phyloP scores from a whole-genome alignment of 2,329 filamentous ascomycete species.

The Aspergillus uvarum region DNA sequence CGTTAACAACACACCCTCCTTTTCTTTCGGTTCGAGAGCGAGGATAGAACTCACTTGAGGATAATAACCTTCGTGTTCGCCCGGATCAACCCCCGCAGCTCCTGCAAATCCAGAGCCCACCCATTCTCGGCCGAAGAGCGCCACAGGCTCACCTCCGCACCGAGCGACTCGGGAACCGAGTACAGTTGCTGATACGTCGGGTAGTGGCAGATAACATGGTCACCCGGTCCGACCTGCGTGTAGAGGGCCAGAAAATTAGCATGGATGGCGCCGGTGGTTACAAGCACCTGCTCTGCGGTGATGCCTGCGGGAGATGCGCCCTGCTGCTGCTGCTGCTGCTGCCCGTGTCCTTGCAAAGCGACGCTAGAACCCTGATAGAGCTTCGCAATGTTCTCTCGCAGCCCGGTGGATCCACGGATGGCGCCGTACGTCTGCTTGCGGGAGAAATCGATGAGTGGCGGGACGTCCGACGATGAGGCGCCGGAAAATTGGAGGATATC shows the following conservation, averaged over 20 bases:
- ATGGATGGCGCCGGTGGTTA: constrained; percentile 76
- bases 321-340: constrained; percentile 38
- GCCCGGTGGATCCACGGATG: constrained; percentile 23
- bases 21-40: neutral
- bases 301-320: constrained; percentile 42
- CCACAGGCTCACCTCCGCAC: constrained; percentile 77
- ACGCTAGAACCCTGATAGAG: constrained; percentile 29
- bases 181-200: constrained; percentile 88
- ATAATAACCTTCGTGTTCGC: constrained; percentile 58
- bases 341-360: no score
- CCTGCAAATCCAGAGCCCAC: constrained; percentile 66
- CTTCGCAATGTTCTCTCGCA: constrained; percentile 32
- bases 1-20: neutral
- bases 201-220: constrained; percentile 84
- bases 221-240: constrained; percentile 66
- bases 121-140: constrained; percentile 62
- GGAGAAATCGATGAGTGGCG: constrained; percentile 23
- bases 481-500: constrained; percentile 62
- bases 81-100: constrained; percentile 62
- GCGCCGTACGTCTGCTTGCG: constrained; percentile 30
- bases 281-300: constrained; percentile 66
- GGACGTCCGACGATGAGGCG: constrained; percentile 19
- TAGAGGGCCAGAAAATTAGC: constrained; percentile 84
- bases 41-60: constrained; percentile 49
- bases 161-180: constrained; percentile 69